Evolutionary conservation across 148 eudicot genomes (phyloP), one percentile per base, ranked within the genome.

Genomic region (Beta vulgaris): DNA sequence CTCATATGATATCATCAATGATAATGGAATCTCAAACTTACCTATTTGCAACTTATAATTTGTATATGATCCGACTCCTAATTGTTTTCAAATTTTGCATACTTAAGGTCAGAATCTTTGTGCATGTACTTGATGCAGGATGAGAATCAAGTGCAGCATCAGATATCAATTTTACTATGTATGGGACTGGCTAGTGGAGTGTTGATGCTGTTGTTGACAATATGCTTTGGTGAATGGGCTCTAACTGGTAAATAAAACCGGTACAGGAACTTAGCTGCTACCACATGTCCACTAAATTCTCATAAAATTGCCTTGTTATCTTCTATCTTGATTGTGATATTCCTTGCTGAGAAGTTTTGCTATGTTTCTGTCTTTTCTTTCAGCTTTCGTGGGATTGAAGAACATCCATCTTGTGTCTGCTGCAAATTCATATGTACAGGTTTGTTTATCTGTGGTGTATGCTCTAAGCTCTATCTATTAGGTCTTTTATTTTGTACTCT

Each of bases 361-460:
- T 46, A 54, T 55, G 23, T 48, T 29, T 31, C 23, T 51, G 35
- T 21, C 10, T 57, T 76, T 37, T 34, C 62, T 55, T 81, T 73
- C 90, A 95, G 98, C 88, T 84, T 92, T 92, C 78, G 85, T 91
- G 53, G 98, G 98, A 44, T 65, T 84, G 46, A 86, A 85, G 75
- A 90, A 95, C 80, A 70, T 68, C 11, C 92, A 95, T 73, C 84
- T 95, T 54, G 74, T 92, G 82, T 84, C 91, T 77, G 92, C 98
- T 73, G 96, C 96, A 77, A 84, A 95, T 79, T 84, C 86, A 71
- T 95, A 90, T 75, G 84, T 89, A 73, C 98, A 95, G 97, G 97
- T 94, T 76, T 46, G 73, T 69, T 55, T 72, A 31, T 46, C 67
- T 37, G 32, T 21, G 13, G 32, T 69, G 13, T 48, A 21, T 73